Evolutionary conservation across 495 filamentous ascomycete genomes (phyloP).

Genomic region (Talaromyces trachyspermus): DNA sequence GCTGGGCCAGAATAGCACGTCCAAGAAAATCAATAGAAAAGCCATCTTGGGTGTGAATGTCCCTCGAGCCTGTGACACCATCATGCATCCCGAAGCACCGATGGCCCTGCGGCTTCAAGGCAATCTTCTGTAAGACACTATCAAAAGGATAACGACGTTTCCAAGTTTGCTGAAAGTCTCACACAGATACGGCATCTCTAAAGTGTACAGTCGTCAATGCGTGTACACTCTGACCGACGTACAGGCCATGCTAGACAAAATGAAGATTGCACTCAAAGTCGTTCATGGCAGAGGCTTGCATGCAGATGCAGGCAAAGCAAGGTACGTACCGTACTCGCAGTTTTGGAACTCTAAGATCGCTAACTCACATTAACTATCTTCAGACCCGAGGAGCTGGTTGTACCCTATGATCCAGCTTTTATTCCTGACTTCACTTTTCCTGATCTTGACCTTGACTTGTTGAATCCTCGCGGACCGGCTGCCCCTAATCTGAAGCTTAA

Average conservation of each 20-base stretch:
- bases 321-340: constrained; percentile 39
- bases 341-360: not conserved
- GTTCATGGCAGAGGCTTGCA: constrained; percentile 55
- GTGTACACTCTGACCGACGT: constrained; percentile 76
- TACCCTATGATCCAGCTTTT: constrained; percentile 84
- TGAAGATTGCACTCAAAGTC: constrained; percentile 55
- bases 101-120: constrained; percentile 91
- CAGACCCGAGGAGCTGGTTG: constrained; percentile 72
- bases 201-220: constrained; percentile 82
- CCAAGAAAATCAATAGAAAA: constrained; percentile 72
- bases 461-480: constrained; percentile 8
- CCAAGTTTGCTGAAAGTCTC: not conserved
- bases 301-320: constrained; percentile 60
- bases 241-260: constrained; percentile 64
- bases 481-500: constrained; percentile 12
- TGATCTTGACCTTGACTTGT: constrained; percentile 49
- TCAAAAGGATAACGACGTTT: not conserved
- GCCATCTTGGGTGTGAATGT: constrained; percentile 85
- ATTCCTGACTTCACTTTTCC: constrained; percentile 58
- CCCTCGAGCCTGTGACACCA: constrained; percentile 75
- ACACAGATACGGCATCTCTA: constrained; percentile 66
- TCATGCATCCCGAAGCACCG: constrained; percentile 75
- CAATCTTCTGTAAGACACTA: constrained; percentile 58
- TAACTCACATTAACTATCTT: constrained; percentile 8
- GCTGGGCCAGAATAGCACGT: constrained; percentile 65